Evolutionary conservation across 305 asterid genomes (phyloP).

Genomic region (Withania somnifera): DNA sequence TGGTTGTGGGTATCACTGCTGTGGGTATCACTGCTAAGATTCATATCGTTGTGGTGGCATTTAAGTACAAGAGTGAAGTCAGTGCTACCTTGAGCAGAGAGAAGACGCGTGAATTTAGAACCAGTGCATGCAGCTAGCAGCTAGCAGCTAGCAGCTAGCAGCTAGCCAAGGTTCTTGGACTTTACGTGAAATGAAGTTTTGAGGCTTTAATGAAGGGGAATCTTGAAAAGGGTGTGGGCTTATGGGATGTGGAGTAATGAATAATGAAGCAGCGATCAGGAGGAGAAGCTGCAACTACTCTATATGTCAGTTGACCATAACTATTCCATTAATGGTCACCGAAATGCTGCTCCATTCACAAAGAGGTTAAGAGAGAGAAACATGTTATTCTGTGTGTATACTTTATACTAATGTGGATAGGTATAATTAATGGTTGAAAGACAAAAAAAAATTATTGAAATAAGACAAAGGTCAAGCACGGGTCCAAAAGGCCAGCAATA

Average conservation of each 20-base stretch:
- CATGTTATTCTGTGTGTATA: not conserved
- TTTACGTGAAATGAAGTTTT: not conserved
- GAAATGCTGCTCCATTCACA: constrained; percentile 38
- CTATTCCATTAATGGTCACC: constrained; percentile 44
- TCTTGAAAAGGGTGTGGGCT: constrained; percentile 6
- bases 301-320: constrained; percentile 5
- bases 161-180: not conserved
- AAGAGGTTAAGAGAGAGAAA: constrained; percentile 11
- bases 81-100: no score
- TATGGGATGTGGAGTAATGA: not conserved
- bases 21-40: no score
- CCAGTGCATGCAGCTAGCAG: constrained; percentile 19
- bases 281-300: constrained; percentile 3
- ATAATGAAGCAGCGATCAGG: not conserved
- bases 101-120: not conserved
- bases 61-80: no score
- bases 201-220: constrained; percentile 2
- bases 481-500: not conserved
- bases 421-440: not conserved
- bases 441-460: constrained; percentile 8
- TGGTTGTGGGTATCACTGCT: not conserved
- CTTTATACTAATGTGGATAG: not conserved
- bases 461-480: constrained; percentile 21
- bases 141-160: not conserved
- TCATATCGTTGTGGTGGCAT: no score